Evolutionary conservation across 2,329 filamentous ascomycete genomes (phyloP).

Genomic region (Ceratocystis colombiana): DNA sequence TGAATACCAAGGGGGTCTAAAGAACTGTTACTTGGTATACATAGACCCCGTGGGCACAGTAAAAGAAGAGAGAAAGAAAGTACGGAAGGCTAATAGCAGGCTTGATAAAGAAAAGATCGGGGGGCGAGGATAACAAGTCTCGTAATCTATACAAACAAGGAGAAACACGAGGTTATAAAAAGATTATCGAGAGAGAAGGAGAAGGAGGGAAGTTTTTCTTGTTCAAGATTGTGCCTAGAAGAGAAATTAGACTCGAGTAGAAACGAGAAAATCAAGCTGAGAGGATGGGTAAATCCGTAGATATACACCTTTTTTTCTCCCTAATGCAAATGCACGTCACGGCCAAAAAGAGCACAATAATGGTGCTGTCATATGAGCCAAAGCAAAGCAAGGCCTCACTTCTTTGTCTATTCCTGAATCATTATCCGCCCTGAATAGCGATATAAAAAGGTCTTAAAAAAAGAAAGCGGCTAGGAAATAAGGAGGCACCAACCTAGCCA

Average conservation of each 20-base stretch:
- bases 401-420: background rate
- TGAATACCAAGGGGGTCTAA: background rate
- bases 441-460: background rate
- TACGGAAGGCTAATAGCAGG: background rate
- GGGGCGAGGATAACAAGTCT: background rate
- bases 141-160: background rate
- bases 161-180: background rate
- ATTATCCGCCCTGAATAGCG: conserved; percentile 1
- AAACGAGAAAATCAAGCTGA: background rate
- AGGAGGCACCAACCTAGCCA: background rate
- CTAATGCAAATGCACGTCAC: conserved; percentile 14
- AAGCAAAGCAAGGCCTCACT: conserved; percentile 5
- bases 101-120: background rate
- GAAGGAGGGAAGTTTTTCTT: background rate
- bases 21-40: background rate
- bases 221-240: background rate
- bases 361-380: conserved; percentile 9
- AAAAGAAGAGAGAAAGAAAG: conserved; percentile 3
- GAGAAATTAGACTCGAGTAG: background rate
- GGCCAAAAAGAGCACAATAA: conserved; percentile 11
- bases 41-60: background rate
- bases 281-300: conserved; percentile 12
- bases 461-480: conserved; percentile 4
- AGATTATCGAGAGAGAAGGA: background rate
- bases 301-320: conserved; percentile 7